Percentiles rank a stretch among this genome's conserved stretches.
Evolutionary conservation across 2,329 filamentous ascomycete species (phyloP).

Genomic region (Teratosphaeria pseudoeucalypti): DNA sequence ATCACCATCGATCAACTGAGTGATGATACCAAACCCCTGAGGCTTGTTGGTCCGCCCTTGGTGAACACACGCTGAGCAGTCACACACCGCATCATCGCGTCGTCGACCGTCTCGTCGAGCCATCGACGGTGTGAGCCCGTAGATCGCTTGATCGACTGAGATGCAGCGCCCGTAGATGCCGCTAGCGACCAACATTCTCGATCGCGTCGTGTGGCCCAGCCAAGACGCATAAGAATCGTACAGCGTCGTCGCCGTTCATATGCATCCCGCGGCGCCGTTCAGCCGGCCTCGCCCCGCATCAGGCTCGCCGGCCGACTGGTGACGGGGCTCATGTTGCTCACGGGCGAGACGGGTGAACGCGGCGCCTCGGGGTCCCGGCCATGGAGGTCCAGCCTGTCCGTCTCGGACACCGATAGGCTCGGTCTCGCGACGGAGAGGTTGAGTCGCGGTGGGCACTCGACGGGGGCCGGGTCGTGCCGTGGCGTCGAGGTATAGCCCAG

Average conservation of each 20-base stretch:
- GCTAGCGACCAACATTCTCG: too few relatives aligned
- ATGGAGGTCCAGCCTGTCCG: not conserved
- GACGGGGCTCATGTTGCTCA: constrained; percentile 1
- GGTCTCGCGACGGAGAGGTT: not conserved
- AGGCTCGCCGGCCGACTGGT: constrained; percentile 1
- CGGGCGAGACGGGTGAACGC: constrained; percentile 2
- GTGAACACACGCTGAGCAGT: too few relatives aligned
- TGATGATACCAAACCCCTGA: too few relatives aligned
- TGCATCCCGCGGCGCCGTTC: not conserved
- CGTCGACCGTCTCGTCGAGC: too few relatives aligned
- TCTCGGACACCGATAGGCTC: not conserved
- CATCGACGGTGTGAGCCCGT: too few relatives aligned
- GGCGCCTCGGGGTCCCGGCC: not conserved
- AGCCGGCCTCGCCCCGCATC: not conserved
- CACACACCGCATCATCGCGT: too few relatives aligned
- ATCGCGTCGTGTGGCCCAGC: too few relatives aligned
- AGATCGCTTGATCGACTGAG: too few relatives aligned
- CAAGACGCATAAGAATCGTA: not conserved
- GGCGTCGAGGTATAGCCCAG: not conserved
- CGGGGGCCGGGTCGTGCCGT: not conserved
- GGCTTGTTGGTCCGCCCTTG: too few relatives aligned
- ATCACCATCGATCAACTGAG: too few relatives aligned
- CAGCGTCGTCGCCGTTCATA: not conserved
- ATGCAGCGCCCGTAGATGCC: too few relatives aligned
- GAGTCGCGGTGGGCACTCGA: not conserved